Percentiles rank a stretch among this genome's conserved stretches.
phyloP scores from a whole-genome alignment of 2,329 filamentous ascomycete species.

The Teratosphaeria destructans region DNA sequence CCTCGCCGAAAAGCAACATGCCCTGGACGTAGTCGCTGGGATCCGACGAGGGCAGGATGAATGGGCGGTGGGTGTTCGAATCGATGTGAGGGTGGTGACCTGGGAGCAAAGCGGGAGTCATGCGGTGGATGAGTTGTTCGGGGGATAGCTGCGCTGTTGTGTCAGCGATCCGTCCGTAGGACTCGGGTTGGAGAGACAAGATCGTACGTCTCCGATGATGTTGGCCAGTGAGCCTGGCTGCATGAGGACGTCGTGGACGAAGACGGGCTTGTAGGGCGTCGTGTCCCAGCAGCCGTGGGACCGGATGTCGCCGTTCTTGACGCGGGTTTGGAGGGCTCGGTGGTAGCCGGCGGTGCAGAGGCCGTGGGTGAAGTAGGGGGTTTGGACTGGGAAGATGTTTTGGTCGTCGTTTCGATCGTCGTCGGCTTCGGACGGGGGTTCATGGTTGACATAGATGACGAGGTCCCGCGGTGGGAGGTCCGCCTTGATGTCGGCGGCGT shows the following conservation, averaged over 20 bases:
- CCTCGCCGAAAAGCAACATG: conserved; percentile 19
- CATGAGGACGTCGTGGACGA: conserved; percentile 41
- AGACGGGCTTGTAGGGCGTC: conserved; percentile 44
- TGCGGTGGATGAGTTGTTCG: conserved; percentile 10
- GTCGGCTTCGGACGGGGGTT: background rate
- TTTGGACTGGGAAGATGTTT: background rate
- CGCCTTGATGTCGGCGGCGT: conserved; percentile 2
- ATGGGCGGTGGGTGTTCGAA: conserved; percentile 9
- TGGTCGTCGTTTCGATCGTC: background rate
- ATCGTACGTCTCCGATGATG: conserved; percentile 17
- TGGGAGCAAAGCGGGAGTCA: conserved; percentile 20
- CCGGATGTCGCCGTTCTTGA: conserved; percentile 24
- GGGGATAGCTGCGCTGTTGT: background rate
- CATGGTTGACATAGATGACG: too few relatives aligned
- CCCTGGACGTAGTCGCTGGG: conserved; percentile 16
- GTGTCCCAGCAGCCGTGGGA: conserved; percentile 44
- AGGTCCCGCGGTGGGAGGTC: background rate
- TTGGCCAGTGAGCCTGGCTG: conserved; percentile 33
- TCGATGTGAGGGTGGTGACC: conserved; percentile 14
- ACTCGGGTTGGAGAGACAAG: background rate
- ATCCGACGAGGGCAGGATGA: conserved; percentile 11
- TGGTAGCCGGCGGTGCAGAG: conserved; percentile 15
- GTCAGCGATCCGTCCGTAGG: background rate
- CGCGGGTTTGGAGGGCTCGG: conserved; percentile 17
- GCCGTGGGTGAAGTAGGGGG: conserved; percentile 6